phyloP scores from a whole-genome alignment of 192 early-diverging fungal genomes.

The Borealophlyctis nickersoniae region DNA sequence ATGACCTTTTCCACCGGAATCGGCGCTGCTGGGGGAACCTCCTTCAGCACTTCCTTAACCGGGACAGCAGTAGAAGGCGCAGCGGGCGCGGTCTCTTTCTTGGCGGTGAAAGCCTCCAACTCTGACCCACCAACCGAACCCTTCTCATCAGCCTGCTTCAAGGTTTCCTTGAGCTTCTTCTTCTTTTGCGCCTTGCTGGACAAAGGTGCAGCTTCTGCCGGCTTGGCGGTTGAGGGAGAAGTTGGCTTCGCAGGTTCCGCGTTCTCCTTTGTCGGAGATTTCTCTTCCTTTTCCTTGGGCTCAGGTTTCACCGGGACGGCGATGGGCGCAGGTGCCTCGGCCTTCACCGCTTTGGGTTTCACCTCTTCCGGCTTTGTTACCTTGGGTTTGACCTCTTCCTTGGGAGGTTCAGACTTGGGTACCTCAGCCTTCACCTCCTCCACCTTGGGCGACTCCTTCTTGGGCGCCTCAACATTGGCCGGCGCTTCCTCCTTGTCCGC shows the following conservation, averaged over 20 bases:
- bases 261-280: background rate
- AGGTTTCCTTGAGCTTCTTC: slow-evolving; percentile 4
- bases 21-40: too few species aligned
- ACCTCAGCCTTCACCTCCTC: slow-evolving; percentile 1
- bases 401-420: slow-evolving; percentile 12
- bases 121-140: background rate
- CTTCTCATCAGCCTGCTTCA: background rate
- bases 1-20: too few species aligned
- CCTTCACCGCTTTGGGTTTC: background rate
- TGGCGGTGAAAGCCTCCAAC: too few species aligned
- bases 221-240: background rate
- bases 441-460: background rate
- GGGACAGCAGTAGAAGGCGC: slow-evolving; percentile 26
- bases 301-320: background rate
- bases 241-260: background rate
- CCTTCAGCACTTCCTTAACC: slow-evolving; percentile 31
- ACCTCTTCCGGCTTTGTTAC: background rate
- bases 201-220: background rate
- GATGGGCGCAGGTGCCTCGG: background rate
- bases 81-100: slow-evolving; percentile 26
- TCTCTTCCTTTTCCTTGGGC: background rate
- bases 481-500: slow-evolving; percentile 2
- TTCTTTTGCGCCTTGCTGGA: background rate
- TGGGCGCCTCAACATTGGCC: slow-evolving; percentile 5
- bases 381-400: slow-evolving; percentile 21